Evolutionary conservation across 306 rosid genomes (phyloP).

Genomic region (Prunus persica): DNA sequence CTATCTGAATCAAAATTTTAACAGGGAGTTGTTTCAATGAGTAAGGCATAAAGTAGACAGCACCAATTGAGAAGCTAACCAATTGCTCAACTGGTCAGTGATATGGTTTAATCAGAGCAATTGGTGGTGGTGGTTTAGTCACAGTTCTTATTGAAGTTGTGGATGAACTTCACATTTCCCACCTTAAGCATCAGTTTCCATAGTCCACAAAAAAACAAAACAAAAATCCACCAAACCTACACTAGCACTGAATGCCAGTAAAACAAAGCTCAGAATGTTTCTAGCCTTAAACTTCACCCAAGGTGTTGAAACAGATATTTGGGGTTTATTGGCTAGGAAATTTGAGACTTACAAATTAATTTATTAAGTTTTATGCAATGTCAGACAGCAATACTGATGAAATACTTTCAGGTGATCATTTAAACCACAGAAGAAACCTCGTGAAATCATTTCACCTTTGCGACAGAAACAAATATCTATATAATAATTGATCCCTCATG

Average conservation of each 20-base stretch:
- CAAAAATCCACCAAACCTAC: neutral
- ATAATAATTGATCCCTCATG: constrained; percentile 7
- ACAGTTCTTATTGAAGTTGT: neutral
- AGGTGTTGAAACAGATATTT: neutral
- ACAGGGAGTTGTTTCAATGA: neutral
- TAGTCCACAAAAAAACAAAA: neutral
- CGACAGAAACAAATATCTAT: constrained; percentile 9
- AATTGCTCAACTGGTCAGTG: neutral
- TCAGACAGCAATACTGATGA: neutral
- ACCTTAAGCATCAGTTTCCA: neutral
- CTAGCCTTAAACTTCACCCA: constrained; percentile 11
- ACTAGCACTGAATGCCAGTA: neutral
- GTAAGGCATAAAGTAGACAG: neutral
- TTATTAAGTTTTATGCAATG: neutral
- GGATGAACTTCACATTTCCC: neutral
- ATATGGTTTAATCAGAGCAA: neutral
- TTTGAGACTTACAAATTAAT: neutral
- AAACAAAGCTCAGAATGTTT: neutral
- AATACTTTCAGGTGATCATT: constrained; percentile 4
- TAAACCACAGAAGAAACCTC: constrained; percentile 9
- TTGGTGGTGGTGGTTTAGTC: neutral
- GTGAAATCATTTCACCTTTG: constrained; percentile 15
- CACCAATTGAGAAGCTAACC: neutral
- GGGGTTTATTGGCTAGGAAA: neutral
- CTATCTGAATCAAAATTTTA: neutral